These are phyloP conservation scores for Pleurotus djamor DNA, from an alignment of 768 basidiomycete species.

Conservation along the genomic window DNA sequence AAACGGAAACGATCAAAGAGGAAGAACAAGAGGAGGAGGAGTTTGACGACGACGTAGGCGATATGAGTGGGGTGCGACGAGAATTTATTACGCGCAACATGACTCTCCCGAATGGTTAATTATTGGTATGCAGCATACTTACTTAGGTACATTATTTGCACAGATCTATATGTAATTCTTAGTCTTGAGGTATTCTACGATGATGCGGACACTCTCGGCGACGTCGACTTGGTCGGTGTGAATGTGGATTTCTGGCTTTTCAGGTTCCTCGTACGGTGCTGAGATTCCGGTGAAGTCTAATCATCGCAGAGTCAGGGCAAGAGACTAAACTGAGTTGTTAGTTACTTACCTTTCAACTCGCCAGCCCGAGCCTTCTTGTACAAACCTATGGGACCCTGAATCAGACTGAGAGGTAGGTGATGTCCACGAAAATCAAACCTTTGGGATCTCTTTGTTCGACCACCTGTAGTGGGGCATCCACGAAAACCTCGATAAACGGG, in stretches of 20 bases:
- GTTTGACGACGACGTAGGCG: slow-evolving; percentile 10
- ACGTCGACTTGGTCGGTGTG: slow-evolving; percentile 82
- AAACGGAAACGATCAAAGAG: slow-evolving; percentile 57
- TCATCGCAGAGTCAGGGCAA: neutral
- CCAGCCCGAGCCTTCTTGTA: slow-evolving; percentile 97
- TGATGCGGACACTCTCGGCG: slow-evolving; percentile 70
- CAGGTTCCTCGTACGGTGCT: slow-evolving; percentile 93
- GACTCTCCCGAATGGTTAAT: slow-evolving; percentile 1
- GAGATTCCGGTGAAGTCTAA: slow-evolving; percentile 99
- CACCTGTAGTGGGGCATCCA: slow-evolving; percentile 87
- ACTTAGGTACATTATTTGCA: slow-evolving; percentile 1
- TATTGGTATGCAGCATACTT: neutral
- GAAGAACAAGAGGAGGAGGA: slow-evolving; percentile 46
- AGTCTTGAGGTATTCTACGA: slow-evolving; percentile 74
- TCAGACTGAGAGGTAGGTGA: neutral
- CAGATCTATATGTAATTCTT: slow-evolving; percentile 51
- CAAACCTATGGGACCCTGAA: slow-evolving; percentile 50
- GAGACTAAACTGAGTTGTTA: neutral
- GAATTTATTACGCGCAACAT: neutral
- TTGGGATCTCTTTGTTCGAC: slow-evolving; percentile 96
- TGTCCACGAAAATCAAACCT: slow-evolving; percentile 1
- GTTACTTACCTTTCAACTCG: slow-evolving; percentile 80
- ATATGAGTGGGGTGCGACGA: neutral
- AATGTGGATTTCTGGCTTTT: slow-evolving; percentile 87
- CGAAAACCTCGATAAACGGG: slow-evolving; percentile 90